A percentile compares a stretch with the other conserved stretches of the same genome.
These are phyloP conservation scores for Verruconis gallopava DNA, from an alignment of 2,329 filamentous ascomycete genomes.

Conservation along the genomic window DNA sequence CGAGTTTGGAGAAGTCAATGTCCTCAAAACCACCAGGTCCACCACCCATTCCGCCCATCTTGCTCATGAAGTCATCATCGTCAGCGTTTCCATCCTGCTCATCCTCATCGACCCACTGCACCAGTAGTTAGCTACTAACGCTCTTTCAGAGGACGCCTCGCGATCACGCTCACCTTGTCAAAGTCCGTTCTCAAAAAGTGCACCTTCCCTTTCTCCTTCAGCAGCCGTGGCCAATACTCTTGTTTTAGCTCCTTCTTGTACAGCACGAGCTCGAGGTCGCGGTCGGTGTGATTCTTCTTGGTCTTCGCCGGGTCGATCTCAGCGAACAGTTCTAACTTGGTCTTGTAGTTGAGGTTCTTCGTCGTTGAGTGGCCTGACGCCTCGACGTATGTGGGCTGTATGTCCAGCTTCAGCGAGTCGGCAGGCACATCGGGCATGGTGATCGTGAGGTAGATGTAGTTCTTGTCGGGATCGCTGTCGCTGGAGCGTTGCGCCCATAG, in stretches of 20 bases:
- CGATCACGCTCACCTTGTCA: constrained; percentile 56
- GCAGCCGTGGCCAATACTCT: constrained; percentile 88
- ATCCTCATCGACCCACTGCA: constrained; percentile 86
- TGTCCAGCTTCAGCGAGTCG: constrained; percentile 65
- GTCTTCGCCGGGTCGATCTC: constrained; percentile 79
- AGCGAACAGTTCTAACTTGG: constrained; percentile 76
- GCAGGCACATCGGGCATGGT: constrained; percentile 71
- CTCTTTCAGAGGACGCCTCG: background rate
- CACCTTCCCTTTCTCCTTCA: constrained; percentile 79
- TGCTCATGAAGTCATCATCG: constrained; percentile 52
- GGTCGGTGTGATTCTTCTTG: constrained; percentile 78
- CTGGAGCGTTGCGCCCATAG: constrained; percentile 97
- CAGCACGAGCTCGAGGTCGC: constrained; percentile 81
- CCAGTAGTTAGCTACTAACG: constrained; percentile 15
- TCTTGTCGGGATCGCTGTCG: constrained; percentile 64
- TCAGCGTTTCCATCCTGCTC: constrained; percentile 86
- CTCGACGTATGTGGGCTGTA: constrained; percentile 62
- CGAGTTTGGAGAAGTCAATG: constrained; percentile 11
- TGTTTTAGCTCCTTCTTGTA: constrained; percentile 94
- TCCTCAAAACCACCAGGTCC: constrained; percentile 9
- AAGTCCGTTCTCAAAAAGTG: constrained; percentile 99
- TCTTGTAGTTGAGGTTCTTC: constrained; percentile 75
- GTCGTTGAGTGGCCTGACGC: constrained; percentile 75
- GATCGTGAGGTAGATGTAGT: constrained; percentile 91
- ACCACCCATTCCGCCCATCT: constrained; percentile 40